Percentiles rank a stretch among this genome's conserved stretches.
Conservation (phyloP, 169 alveolate genomes). For the Eimeria maxima region DNA sequence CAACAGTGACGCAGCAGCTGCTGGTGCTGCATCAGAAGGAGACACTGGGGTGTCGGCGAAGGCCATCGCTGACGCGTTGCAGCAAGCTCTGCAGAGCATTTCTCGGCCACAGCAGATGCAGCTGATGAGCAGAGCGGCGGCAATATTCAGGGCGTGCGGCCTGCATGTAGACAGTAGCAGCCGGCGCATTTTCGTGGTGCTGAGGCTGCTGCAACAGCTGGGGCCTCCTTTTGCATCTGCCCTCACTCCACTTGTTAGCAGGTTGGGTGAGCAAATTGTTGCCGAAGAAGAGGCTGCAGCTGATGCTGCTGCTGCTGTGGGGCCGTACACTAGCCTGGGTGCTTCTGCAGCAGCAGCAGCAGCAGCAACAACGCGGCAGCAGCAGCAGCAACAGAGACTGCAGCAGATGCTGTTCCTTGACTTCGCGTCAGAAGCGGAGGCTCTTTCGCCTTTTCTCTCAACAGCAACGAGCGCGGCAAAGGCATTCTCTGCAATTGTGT, state of each 20-base stretch:
- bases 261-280: conserved; percentile 9
- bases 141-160: not conserved
- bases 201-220: not conserved
- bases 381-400: conserved; percentile 50
- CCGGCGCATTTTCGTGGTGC: conserved; percentile 2
- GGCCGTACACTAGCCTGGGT: too few relatives aligned
- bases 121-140: conserved; percentile 19
- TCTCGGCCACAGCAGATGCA: conserved; percentile 40
- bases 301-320: conserved; percentile 26
- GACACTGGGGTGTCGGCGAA: not conserved
- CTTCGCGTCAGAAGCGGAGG: not conserved
- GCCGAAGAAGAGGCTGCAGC: conserved; percentile 46
- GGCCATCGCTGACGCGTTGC: conserved; percentile 25
- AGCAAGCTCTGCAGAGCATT: conserved; percentile 16
- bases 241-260: not conserved
- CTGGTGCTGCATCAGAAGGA: not conserved
- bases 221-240: conserved; percentile 13
- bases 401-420: conserved; percentile 49
- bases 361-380: not conserved
- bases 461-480: conserved; percentile 69
- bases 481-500: conserved; percentile 74
- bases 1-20: conserved; percentile 26
- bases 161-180: conserved; percentile 23
- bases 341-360: too few relatives aligned
- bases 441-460: conserved; percentile 46